Conservation (phyloP, 179 eudicot genomes). For the Carnegiea gigantea region DNA sequence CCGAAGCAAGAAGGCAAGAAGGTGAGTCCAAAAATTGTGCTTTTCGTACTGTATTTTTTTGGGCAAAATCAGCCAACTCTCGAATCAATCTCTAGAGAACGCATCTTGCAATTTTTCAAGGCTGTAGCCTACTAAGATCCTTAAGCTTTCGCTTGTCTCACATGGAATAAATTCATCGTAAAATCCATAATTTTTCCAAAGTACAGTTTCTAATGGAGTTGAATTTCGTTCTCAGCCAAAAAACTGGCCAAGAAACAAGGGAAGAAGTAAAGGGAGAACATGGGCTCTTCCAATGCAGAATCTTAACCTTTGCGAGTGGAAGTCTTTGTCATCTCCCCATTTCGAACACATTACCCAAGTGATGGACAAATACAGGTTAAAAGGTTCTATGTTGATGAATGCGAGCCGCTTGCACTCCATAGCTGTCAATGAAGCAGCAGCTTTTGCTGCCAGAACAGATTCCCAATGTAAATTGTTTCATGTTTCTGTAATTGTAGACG, state of each 20-base stretch:
- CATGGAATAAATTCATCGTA: background rate
- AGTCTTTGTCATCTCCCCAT: background rate
- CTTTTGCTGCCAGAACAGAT: background rate
- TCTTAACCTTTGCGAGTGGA: background rate
- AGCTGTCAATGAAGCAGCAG: background rate
- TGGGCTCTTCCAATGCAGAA: background rate
- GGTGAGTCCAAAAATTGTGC: conserved; percentile 24
- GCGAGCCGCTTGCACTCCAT: background rate
- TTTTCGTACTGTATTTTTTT: background rate
- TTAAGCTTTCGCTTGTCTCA: background rate
- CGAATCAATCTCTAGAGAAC: background rate
- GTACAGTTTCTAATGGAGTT: background rate
- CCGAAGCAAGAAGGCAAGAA: conserved; percentile 67
- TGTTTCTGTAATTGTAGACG: background rate
- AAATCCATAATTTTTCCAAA: background rate
- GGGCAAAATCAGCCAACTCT: background rate
- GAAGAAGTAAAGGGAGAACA: conserved; percentile 5
- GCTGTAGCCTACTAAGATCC: background rate
- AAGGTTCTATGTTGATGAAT: background rate
- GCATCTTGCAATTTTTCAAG: background rate
- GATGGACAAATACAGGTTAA: background rate
- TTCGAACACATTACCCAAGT: background rate
- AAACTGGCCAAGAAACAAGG: conserved; percentile 23
- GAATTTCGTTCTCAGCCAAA: conserved; percentile 16
- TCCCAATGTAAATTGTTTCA: background rate